Evolutionary conservation across 164 flowering plant genomes (phyloP), one percentile per base, ranked within the genome.

Genomic region (Vitis amurensis): DNA sequence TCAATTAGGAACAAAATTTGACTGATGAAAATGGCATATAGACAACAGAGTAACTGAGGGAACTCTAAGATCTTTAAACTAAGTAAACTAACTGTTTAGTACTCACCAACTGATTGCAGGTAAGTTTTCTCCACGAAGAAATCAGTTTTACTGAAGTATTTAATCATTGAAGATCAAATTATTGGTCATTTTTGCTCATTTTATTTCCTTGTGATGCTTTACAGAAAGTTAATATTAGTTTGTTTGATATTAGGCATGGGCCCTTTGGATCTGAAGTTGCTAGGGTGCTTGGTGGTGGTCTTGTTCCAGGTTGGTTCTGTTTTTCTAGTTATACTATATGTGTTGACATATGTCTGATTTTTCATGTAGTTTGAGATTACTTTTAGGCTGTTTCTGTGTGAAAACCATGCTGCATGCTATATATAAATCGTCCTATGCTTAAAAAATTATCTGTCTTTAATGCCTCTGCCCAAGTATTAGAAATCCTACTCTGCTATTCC

Each of bases 281-380:
- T 49, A 84, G 92, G 76, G 99, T 95, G 77, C 95, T 95, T 71
- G 99, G 99, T 74, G 98, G 99, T 78, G 99, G 99, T 71, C 82
- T 93, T 77, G 97, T 93, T 2, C 99, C 97, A 82, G 99, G 99
- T 93, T 67, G 17, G 16, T 31, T 15, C 52, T 50, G 23, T 23
- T 30, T 62, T 49, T 49, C 13, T 52, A 9, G 51, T 67, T 62
- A 76, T 47, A 19, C 62, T 53, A n/a, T 65, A 53, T 13, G 16
- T 31, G 44, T 31, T 31, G 44, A 31, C 7, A 3, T 31, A 31
- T 31, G 44, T 31, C 44, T 31, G 44, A 31, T 23, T 65, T 58
- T 13, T 27, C 56, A 27, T 31, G 44, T 31, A 31, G 44, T 31
- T 31, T 31, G 44, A 19, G 44, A 31, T 31, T 31, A 31, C 44